Conservation (phyloP, 495 filamentous ascomycete species). For the Neurospora sp. region DNA sequence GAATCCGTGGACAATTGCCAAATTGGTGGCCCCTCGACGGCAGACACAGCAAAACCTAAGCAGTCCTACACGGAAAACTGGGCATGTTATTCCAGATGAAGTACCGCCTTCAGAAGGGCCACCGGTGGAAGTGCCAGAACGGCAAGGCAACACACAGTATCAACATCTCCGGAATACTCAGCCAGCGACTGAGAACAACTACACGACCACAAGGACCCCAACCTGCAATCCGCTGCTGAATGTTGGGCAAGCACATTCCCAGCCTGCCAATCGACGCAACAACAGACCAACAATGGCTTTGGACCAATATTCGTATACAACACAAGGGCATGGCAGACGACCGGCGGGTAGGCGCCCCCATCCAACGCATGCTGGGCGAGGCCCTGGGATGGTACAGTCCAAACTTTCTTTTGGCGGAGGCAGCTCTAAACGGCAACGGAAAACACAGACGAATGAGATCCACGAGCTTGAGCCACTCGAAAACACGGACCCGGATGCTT, state of each 20-base stretch:
- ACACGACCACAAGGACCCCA: not conserved
- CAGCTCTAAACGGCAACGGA: not conserved
- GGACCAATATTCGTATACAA: not conserved
- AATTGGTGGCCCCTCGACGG: not conserved
- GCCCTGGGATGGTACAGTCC: not conserved
- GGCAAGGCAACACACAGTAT: not conserved
- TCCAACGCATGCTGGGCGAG: not conserved
- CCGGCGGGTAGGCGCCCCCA: not conserved
- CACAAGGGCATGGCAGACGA: not conserved
- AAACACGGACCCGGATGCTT: not conserved
- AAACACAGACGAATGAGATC: not conserved
- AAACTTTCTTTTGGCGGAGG: not conserved
- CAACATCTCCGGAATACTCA: not conserved
- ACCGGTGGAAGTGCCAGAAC: not conserved
- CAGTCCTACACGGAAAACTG: not conserved
- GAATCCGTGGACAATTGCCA: conserved; percentile 21
- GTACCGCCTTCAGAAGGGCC: not conserved
- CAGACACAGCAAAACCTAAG: not conserved
- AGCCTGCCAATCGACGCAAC: not conserved
- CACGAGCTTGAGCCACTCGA: not conserved
- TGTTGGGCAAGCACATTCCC: not conserved
- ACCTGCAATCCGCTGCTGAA: not conserved
- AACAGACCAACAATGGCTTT: not conserved
- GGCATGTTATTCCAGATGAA: not conserved
- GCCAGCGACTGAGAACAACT: not conserved